phyloP scores from a whole-genome alignment of 495 filamentous ascomycete species.

The Stereocaulon alpinum region DNA sequence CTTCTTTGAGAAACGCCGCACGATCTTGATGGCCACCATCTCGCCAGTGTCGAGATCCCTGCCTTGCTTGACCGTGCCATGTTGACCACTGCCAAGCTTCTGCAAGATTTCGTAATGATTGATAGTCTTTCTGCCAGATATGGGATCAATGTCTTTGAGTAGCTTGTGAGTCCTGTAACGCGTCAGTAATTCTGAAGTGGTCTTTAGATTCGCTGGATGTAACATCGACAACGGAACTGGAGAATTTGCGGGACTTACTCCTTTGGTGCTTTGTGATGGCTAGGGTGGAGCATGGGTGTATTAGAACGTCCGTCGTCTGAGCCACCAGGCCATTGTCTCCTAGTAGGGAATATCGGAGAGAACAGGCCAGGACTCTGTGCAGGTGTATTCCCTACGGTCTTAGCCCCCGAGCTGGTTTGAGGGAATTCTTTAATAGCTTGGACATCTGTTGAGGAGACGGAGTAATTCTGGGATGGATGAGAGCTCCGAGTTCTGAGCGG shows the following conservation, averaged over 20 bases:
- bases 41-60: conserved; percentile 66
- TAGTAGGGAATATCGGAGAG: conserved; percentile 28
- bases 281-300: conserved; percentile 55
- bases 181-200: neutral
- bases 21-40: conserved; percentile 94
- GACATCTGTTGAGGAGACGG: conserved; percentile 27
- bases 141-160: conserved; percentile 57
- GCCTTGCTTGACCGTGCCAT: conserved; percentile 95
- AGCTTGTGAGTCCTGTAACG: conserved; percentile 22
- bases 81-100: conserved; percentile 88
- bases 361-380: conserved; percentile 60
- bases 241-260: conserved; percentile 34
- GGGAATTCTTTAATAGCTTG: conserved; percentile 25
- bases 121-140: conserved; percentile 87
- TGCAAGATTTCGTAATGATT: conserved; percentile 96
- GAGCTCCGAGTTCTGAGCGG: conserved; percentile 34
- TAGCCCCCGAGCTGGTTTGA: conserved; percentile 27
- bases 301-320: conserved; percentile 36
- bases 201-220: neutral
- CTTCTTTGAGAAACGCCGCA: conserved; percentile 87
- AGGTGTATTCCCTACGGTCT: conserved; percentile 55
- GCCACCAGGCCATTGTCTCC: conserved; percentile 30
- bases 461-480: conserved; percentile 30
- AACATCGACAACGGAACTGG: too few relatives aligned
- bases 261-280: conserved; percentile 52